Evolutionary conservation across 179 eudicot species (phyloP).

Genomic region (Beta corolliflora): DNA sequence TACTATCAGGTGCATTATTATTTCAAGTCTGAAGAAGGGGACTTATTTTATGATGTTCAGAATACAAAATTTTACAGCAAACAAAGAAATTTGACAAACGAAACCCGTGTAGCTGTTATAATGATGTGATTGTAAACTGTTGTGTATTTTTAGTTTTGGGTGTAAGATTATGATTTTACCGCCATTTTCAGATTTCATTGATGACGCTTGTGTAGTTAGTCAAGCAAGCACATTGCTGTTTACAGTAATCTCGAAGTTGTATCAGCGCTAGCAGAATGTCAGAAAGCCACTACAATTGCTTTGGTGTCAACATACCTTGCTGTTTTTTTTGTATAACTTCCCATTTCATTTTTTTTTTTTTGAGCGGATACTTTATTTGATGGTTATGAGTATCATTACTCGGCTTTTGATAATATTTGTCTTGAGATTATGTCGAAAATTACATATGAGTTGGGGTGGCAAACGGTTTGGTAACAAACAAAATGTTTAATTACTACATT

Average conservation of each 20-base stretch:
- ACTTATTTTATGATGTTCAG: constrained; percentile 2
- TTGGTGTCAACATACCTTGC: not conserved
- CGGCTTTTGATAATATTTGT: not conserved
- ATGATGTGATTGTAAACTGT: constrained; percentile 18
- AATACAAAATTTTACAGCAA: constrained; percentile 21
- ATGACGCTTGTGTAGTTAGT: constrained; percentile 2
- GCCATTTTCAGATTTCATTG: not conserved
- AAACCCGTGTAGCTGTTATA: not conserved
- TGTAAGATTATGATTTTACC: constrained; percentile 18
- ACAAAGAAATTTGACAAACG: constrained; percentile 12
- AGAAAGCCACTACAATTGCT: not conserved
- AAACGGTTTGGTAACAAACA: too few species aligned
- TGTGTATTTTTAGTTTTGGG: constrained; percentile 15
- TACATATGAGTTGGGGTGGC: too few species aligned
- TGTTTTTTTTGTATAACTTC: not conserved
- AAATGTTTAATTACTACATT: too few species aligned
- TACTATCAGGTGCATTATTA: not conserved
- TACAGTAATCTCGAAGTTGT: not conserved
- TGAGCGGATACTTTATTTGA: too few species aligned
- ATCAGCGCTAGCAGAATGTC: not conserved
- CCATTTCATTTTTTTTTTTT: too few species aligned
- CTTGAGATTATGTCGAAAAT: not conserved
- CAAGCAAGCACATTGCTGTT: constrained; percentile 6
- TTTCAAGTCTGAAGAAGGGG: not conserved
- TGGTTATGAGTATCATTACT: not conserved